Percentiles rank a stretch among this genome's conserved stretches.
phyloP scores from a whole-genome alignment of 2,329 filamentous ascomycete species.

The Pseudogymnoascus sp. region DNA sequence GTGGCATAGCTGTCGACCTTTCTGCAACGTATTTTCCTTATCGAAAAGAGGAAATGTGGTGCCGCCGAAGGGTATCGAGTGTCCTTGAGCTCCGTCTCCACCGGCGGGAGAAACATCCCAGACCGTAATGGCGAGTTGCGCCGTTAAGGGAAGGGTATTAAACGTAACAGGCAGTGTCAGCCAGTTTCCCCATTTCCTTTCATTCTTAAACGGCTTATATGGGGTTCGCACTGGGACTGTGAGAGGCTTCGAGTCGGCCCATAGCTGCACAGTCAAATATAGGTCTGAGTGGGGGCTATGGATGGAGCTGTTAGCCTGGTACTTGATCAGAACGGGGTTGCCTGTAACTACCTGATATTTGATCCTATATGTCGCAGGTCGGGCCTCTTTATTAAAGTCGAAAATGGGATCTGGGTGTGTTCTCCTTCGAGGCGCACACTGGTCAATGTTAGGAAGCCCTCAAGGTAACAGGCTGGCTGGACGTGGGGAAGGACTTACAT shows the following conservation, averaged over 20 bases:
- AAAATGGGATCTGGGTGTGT: constrained; percentile 65
- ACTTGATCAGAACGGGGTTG: background rate
- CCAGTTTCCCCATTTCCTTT: constrained; percentile 91
- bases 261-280: constrained; percentile 86
- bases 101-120: constrained; percentile 88
- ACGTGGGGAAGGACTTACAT: constrained; percentile 39
- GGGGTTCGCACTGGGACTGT: constrained; percentile 87
- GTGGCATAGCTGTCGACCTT: constrained; percentile 84
- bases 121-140: constrained; percentile 82
- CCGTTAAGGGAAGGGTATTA: constrained; percentile 69
- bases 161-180: constrained; percentile 79
- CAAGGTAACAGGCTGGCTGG: background rate
- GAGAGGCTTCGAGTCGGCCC: constrained; percentile 90
- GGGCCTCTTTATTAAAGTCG: constrained; percentile 67
- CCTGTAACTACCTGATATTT: constrained; percentile 55
- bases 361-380: constrained; percentile 83
- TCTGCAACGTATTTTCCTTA: constrained; percentile 79
- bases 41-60: constrained; percentile 92
- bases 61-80: constrained; percentile 85
- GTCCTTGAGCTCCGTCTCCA: constrained; percentile 58
- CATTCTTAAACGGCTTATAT: constrained; percentile 80
- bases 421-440: constrained; percentile 72
- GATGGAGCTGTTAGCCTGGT: constrained; percentile 19
- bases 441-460: constrained; percentile 21
- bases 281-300: constrained; percentile 72